A percentile compares a stretch with the other conserved stretches of the same genome.
phyloP scores from a whole-genome alignment of 495 filamentous ascomycete genomes.

The Penicillium flavigenum region DNA sequence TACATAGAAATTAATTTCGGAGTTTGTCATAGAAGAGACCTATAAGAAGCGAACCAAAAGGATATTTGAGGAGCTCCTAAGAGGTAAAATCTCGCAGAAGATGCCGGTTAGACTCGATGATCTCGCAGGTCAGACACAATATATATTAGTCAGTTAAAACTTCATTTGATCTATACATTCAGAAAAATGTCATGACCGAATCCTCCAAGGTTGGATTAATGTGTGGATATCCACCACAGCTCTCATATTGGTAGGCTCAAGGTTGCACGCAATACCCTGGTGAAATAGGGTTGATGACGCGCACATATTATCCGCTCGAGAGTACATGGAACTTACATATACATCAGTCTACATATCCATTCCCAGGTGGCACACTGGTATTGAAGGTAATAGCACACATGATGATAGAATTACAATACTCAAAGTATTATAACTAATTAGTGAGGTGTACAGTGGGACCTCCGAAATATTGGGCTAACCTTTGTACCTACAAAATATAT shows the following conservation, averaged over 20 bases:
- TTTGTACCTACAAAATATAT: no score
- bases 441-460: no score
- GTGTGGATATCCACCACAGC: neutral
- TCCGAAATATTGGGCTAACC: no score
- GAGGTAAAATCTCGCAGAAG: neutral
- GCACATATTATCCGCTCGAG: constrained; percentile 18
- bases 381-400: neutral
- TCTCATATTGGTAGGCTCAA: neutral
- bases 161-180: neutral
- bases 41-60: neutral
- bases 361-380: neutral
- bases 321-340: neutral
- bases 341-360: neutral
- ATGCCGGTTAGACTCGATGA: neutral
- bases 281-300: constrained; percentile 25
- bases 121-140: neutral
- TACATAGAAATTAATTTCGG: neutral
- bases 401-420: no score
- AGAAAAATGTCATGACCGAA: neutral
- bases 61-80: neutral
- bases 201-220: neutral
- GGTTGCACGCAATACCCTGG: neutral
- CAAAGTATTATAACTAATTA: no score
- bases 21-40: neutral
- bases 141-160: neutral